phyloP scores from a whole-genome alignment of 306 rosid genomes.

The Vigna trinervia region DNA sequence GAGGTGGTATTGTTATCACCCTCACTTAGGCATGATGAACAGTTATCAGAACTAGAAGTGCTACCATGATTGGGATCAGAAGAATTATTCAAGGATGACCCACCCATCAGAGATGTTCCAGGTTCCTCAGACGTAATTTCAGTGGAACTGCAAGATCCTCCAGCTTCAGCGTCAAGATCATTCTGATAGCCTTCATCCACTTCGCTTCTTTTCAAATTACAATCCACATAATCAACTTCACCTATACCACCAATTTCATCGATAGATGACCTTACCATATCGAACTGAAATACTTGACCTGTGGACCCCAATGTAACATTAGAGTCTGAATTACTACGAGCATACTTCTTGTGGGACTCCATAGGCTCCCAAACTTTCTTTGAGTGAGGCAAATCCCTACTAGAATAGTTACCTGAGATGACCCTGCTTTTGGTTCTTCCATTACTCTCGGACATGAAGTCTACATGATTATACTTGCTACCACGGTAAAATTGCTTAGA shows the following conservation, averaged over 20 bases:
- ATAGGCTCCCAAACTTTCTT: conserved; percentile 96
- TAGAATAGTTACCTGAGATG: conserved; percentile 58
- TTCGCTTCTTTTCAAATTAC: conserved; percentile 59
- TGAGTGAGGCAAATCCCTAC: conserved; percentile 69
- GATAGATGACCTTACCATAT: conserved; percentile 55
- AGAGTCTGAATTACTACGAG: conserved; percentile 77
- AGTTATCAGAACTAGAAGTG: conserved; percentile 71
- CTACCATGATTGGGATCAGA: conserved; percentile 57
- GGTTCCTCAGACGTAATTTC: conserved; percentile 56
- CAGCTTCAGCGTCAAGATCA: conserved; percentile 49
- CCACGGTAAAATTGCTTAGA: conserved; percentile 76
- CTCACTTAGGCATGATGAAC: conserved; percentile 88
- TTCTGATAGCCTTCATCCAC: conserved; percentile 54
- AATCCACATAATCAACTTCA: conserved; percentile 52
- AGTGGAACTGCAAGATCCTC: conserved; percentile 54
- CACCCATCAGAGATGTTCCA: conserved; percentile 41
- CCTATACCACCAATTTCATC: conserved; percentile 49
- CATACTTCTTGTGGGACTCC: conserved; percentile 77
- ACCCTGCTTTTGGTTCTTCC: conserved; percentile 77
- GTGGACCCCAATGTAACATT: conserved; percentile 64
- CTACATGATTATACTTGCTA: conserved; percentile 66
- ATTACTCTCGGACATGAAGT: conserved; percentile 63
- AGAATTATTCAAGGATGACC: conserved; percentile 47
- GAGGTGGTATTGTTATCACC: conserved; percentile 81
- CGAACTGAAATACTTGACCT: conserved; percentile 54